Evolutionary conservation across 2,329 filamentous ascomycete species (phyloP).

Genomic region (Colletotrichum aenigma): DNA sequence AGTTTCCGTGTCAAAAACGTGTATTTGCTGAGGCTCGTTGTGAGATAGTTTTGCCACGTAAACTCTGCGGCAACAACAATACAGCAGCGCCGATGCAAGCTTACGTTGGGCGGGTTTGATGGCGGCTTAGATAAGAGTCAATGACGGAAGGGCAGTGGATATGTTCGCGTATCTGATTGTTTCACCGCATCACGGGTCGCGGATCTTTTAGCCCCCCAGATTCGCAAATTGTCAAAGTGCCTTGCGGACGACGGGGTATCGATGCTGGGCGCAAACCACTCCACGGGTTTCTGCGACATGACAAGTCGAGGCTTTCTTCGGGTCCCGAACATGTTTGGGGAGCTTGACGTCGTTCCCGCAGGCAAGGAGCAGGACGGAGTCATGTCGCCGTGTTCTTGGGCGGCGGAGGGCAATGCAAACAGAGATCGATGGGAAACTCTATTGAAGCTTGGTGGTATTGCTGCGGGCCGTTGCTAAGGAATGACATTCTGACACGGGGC

Average conservation of each 20-base stretch:
- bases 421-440: constrained; percentile 9
- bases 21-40: not conserved
- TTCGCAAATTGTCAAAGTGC: not conserved
- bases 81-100: not conserved
- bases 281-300: not conserved
- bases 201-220: not conserved
- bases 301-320: not conserved
- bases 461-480: not conserved
- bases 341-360: constrained; percentile 3
- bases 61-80: not conserved
- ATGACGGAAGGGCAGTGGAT: not conserved
- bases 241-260: not conserved
- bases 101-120: not conserved
- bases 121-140: not conserved
- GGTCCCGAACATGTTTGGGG: not conserved
- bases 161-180: constrained; percentile 2
- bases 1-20: not conserved
- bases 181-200: not conserved
- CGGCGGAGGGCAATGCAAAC: not conserved
- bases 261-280: not conserved
- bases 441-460: not conserved
- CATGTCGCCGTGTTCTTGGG: not conserved
- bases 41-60: not conserved
- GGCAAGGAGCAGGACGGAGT: not conserved
- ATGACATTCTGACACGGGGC: not conserved